Evolutionary conservation across 805 yeast genomes (phyloP), one percentile per base, ranked within the genome.

Genomic region (Naumovozyma baii): DNA sequence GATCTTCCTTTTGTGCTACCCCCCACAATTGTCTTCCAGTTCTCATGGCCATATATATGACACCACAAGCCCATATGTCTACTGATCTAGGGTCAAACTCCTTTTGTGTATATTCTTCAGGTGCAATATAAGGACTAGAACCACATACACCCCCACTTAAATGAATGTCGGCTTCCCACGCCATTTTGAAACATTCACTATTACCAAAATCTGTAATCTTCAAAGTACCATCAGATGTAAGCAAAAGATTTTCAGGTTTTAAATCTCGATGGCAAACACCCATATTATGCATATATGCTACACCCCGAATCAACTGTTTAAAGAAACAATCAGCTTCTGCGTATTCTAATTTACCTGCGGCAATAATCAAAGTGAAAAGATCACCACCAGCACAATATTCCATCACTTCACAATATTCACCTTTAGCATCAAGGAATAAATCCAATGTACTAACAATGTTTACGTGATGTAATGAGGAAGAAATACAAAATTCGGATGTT

Each of bases 1-100:
- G 94, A 56, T 90, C 97, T 33, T 78, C 84, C 22, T 68, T 72
- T 42, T 76, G 74, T 2, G 97, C 96, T 42, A 78, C 65, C 51
- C 83, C 77, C 97, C 97, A 90, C 39, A 92, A 63, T 54, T 90
- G 95, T 39, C 95, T 69, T 3, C 97, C 98, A 0, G 96, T 84
- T 51, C 96, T 69, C 90, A 86, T 81, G 5, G 94, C 94, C 85
- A 86, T 80, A 56, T 83, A 86, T 28, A 86, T 85, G 9, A 86
- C 90, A 37, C 95, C 95, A 66, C 94, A 84, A 0, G 95, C 78
- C 96, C 96, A 86, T 29, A 85, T 76, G 63, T 86, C 95, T 5
- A 83, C 82, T 28, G 82, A 72, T 41, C 95, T 63, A 2, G 94
- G 83, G 61, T 86, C 95, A 60, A 83, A 86, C 52, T 76, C 78